Evolutionary conservation across 1,284 basidiomycete species (phyloP).

Genomic region (Microbotryum saponariae): DNA sequence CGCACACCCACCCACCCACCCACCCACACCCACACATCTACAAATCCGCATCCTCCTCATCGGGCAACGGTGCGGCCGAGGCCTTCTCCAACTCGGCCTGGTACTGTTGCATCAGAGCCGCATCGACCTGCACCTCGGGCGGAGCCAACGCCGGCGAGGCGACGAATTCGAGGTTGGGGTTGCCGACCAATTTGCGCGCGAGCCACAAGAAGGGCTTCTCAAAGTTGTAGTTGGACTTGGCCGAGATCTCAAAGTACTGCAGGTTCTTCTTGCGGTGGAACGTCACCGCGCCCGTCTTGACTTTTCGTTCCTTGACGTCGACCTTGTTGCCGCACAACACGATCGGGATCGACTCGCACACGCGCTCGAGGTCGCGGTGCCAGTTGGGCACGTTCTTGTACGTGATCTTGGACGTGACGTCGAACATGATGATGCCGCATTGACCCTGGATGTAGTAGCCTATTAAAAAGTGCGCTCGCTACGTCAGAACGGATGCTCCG

Average conservation of each 20-base stretch:
- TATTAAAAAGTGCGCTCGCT: too few relatives aligned
- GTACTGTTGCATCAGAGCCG: conserved; percentile 73
- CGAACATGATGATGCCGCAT: conserved; percentile 99
- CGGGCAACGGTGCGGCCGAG: conserved; percentile 48
- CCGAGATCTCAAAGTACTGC: conserved; percentile 99
- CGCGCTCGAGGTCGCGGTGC: conserved; percentile 90
- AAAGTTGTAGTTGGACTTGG: conserved; percentile 99
- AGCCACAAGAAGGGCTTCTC: conserved; percentile 99
- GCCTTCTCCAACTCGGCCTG: conserved; percentile 62
- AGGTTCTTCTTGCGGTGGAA: conserved; percentile 99
- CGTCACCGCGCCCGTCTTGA: conserved; percentile 93
- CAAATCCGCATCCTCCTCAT: conserved; percentile 46
- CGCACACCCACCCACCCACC: too few relatives aligned
- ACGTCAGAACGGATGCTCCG: too few relatives aligned
- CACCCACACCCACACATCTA: neutral
- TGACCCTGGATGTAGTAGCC: conserved; percentile 94
- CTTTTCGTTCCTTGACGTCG: conserved; percentile 99
- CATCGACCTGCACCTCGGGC: conserved; percentile 83
- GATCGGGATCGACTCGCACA: conserved; percentile 99
- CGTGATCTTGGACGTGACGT: conserved; percentile 98
- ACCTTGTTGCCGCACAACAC: conserved; percentile 99
- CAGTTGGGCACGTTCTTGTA: conserved; percentile 99
- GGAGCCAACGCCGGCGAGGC: conserved; percentile 93
- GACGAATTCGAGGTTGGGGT: conserved; percentile 84
- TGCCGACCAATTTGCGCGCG: conserved; percentile 94